Conservation (phyloP, 176 grass and related monocot species). For the Hyparrhenia diplandra region DNA sequence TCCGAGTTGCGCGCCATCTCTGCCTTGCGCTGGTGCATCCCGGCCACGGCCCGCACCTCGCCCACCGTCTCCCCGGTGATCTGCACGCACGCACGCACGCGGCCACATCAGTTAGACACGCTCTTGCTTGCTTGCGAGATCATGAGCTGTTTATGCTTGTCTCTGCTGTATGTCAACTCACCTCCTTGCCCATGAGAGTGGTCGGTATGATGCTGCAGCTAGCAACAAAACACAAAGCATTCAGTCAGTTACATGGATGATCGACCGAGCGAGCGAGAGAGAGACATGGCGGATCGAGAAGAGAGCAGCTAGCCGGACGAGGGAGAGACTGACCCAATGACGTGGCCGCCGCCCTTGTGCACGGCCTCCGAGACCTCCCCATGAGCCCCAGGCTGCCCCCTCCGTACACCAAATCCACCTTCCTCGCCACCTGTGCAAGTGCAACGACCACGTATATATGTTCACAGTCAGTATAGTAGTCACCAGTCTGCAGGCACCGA, state of each 20-base stretch:
- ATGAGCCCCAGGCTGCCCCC: conserved; percentile 90
- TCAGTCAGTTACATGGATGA: not conserved
- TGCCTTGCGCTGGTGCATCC: conserved; percentile 97
- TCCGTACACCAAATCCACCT: conserved; percentile 90
- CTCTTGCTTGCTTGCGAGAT: no score
- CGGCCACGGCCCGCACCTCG: conserved; percentile 68
- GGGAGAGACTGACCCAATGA: conserved; percentile 50
- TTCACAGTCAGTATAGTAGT: not conserved
- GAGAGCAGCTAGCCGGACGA: not conserved
- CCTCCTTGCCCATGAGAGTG: conserved; percentile 89
- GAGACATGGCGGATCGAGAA: no score
- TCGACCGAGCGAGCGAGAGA: not conserved
- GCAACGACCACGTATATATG: not conserved
- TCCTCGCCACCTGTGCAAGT: conserved; percentile 61
- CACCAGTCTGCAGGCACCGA: no score
- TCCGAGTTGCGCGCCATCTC: conserved; percentile 86
- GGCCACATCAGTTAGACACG: not conserved
- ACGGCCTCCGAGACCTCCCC: conserved; percentile 85
- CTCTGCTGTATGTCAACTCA: not conserved
- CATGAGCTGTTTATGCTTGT: not conserved
- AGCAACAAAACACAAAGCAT: not conserved
- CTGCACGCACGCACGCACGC: conserved; percentile 19
- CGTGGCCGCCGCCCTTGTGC: conserved; percentile 83
- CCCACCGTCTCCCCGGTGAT: conserved; percentile 84
- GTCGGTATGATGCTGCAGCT: conserved; percentile 83